Conservation (phyloP, 768 basidiomycete genomes). For the Lepiota subincarnata region DNA sequence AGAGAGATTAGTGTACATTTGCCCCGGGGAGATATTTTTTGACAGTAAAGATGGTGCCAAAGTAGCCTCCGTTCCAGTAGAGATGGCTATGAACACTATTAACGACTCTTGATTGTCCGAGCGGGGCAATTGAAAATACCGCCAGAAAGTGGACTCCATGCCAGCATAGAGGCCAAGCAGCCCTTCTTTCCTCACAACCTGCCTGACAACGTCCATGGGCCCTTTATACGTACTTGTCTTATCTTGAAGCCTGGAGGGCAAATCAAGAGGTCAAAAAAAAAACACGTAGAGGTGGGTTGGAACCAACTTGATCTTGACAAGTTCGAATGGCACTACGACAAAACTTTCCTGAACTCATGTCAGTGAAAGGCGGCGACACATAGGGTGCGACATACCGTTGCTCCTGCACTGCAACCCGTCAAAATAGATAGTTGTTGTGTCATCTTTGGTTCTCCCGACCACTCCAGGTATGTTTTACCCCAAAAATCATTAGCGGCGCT, state of each 20-base stretch:
- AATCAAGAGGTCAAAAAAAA: neutral
- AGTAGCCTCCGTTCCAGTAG: slow-evolving; percentile 96
- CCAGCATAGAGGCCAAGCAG: slow-evolving; percentile 85
- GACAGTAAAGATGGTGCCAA: slow-evolving; percentile 88
- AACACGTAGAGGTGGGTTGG: neutral
- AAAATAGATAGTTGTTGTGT: slow-evolving; percentile 81
- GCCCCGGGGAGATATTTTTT: slow-evolving; percentile 77
- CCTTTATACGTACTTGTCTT: slow-evolving; percentile 88
- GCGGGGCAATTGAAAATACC: slow-evolving; percentile 41
- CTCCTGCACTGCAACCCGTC: slow-evolving; percentile 93
- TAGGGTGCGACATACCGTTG: slow-evolving; percentile 47
- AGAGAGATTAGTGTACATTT: slow-evolving; percentile 47
- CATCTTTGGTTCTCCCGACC: slow-evolving; percentile 78
- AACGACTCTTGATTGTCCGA: slow-evolving; percentile 6
- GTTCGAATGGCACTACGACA: slow-evolving; percentile 94
- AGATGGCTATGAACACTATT: slow-evolving; percentile 49
- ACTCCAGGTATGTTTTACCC: slow-evolving; percentile 71
- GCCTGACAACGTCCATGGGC: slow-evolving; percentile 85
- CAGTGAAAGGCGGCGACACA: neutral
- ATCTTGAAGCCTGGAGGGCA: slow-evolving; percentile 69
- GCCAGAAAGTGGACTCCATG: slow-evolving; percentile 98
- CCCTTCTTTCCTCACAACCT: slow-evolving; percentile 75
- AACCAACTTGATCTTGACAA: slow-evolving; percentile 79
- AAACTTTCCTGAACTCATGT: slow-evolving; percentile 64
- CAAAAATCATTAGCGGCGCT: slow-evolving; percentile 89